Conservation (phyloP, 345 rosid species). For the Durio zibethinus region DNA sequence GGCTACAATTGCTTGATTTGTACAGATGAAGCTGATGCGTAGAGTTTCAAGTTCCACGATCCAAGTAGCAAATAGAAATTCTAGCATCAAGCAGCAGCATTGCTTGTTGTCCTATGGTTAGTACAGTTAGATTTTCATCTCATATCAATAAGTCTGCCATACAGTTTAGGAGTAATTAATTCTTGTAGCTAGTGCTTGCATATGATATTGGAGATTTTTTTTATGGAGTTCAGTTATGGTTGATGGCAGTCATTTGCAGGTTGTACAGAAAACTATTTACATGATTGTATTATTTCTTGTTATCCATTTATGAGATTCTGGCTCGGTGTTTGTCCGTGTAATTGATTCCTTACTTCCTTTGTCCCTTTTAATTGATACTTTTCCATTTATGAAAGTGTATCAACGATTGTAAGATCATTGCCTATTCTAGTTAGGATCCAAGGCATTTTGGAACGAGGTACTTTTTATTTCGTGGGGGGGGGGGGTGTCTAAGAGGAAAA, state of each 20-base stretch:
- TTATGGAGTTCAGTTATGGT: background rate
- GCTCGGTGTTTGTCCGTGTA: background rate
- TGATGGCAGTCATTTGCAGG: background rate
- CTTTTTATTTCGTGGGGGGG: no score
- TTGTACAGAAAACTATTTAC: background rate
- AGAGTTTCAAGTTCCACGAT: background rate
- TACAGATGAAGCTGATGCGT: background rate
- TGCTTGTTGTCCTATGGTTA: background rate
- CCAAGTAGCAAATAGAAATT: background rate
- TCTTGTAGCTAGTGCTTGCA: no score
- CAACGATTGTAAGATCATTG: no score
- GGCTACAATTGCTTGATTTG: conserved; percentile 5
- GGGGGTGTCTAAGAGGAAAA: no score
- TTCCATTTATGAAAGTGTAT: background rate
- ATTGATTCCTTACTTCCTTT: background rate
- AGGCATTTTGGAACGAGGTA: no score
- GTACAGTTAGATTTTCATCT: background rate
- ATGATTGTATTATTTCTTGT: background rate
- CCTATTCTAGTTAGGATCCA: no score
- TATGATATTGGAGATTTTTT: background rate
- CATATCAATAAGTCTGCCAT: background rate
- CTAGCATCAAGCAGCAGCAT: background rate
- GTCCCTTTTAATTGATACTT: background rate
- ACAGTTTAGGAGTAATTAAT: background rate
- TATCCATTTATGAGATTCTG: background rate